phyloP scores from a whole-genome alignment of 2,329 filamentous ascomycete genomes.

The Fragosphaeria purpurea region DNA sequence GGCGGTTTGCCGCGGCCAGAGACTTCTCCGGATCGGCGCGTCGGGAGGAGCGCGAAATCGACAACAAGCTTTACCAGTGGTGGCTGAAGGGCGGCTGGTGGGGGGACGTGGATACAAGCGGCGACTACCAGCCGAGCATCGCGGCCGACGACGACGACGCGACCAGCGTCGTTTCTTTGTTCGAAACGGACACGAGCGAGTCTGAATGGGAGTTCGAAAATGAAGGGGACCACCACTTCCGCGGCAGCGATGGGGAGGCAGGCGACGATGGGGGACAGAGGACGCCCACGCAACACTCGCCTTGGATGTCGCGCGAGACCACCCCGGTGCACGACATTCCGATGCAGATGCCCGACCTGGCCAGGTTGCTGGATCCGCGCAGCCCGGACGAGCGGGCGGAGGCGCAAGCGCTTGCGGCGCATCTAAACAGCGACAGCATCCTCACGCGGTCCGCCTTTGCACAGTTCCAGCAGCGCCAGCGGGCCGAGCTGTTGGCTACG shows the following conservation, averaged over 20 bases:
- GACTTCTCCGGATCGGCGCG: constrained; percentile 14
- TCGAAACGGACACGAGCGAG: constrained; percentile 22
- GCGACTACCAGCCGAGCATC: constrained; percentile 56
- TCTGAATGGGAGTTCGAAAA: constrained; percentile 27
- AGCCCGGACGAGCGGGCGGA: constrained; percentile 70
- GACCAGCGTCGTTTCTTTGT: constrained; percentile 68
- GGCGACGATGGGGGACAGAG: constrained; percentile 39
- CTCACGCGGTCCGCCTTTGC: constrained; percentile 75
- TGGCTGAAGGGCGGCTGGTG: constrained; percentile 79
- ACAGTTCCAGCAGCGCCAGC: constrained; percentile 56
- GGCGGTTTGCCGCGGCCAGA: constrained; percentile 33
- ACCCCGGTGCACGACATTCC: constrained; percentile 53
- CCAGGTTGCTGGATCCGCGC: constrained; percentile 70
- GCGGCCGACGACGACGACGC: constrained; percentile 60
- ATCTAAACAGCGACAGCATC: constrained; percentile 59
- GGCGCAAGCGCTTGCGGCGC: constrained; percentile 69
- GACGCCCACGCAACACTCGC: constrained; percentile 44
- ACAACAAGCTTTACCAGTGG: constrained; percentile 69
- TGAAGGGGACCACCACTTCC: constrained; percentile 39
- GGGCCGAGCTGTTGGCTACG: constrained; percentile 52
- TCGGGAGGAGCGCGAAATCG: constrained; percentile 54
- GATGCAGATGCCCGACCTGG: constrained; percentile 59
- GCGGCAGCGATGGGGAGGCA: constrained; percentile 30
- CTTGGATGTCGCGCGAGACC: constrained; percentile 31
- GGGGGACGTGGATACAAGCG: constrained; percentile 71